Conservation (phyloP, 208 protist genomes). For the Leishmania braziliensis region DNA sequence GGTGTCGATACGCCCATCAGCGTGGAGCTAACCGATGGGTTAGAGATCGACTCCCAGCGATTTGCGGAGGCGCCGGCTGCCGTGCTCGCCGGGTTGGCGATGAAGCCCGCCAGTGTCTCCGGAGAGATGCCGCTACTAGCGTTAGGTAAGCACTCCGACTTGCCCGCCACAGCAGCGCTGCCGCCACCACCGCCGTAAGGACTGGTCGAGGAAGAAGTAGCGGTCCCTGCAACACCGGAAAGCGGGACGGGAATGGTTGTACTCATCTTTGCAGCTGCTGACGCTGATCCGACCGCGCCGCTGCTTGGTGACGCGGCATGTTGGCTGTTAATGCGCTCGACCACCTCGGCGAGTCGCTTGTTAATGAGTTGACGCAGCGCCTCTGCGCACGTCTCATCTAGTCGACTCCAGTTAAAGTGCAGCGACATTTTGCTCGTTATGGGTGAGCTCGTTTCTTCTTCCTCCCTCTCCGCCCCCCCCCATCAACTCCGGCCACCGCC, state of each 20-base stretch:
- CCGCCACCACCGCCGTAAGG: not conserved
- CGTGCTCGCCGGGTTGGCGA: not conserved
- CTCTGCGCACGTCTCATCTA: constrained; percentile 76
- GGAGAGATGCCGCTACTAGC: not conserved
- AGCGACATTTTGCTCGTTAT: constrained; percentile 34
- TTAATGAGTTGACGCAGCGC: constrained; percentile 70
- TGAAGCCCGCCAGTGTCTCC: not conserved
- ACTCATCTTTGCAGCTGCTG: not conserved
- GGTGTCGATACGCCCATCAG: not conserved
- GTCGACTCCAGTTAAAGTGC: constrained; percentile 70
- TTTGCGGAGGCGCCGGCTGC: not conserved
- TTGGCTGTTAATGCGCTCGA: constrained; percentile 25
- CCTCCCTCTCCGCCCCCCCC: no score
- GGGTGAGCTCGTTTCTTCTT: not conserved
- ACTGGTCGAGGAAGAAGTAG: not conserved
- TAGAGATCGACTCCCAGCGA: not conserved
- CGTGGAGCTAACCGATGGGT: constrained; percentile 1
- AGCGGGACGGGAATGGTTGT: not conserved
- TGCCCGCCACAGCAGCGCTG: constrained; percentile 2
- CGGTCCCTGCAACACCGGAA: not conserved
- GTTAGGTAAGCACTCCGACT: not conserved
- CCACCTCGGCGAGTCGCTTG: constrained; percentile 33
- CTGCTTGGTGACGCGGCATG: not conserved
- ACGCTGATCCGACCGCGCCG: not conserved
- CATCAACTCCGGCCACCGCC: not conserved